These are phyloP conservation scores for Fulvia fulva DNA, from an alignment of 2,329 filamentous ascomycete genomes.

Conservation along the genomic window DNA sequence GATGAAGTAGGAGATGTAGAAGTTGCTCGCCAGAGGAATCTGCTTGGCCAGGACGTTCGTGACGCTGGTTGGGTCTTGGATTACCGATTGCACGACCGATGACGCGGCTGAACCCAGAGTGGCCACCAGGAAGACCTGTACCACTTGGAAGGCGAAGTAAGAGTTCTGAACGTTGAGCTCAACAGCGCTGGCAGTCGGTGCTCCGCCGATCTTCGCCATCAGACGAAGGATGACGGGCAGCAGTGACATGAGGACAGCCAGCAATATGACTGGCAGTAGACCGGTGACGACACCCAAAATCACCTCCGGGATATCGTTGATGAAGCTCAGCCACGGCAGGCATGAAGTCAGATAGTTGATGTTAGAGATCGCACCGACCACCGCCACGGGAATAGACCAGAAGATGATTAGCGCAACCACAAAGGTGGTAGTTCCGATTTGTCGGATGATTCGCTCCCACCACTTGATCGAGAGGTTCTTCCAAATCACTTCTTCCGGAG, in stretches of 20 bases:
- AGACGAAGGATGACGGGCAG: slow-evolving; percentile 78
- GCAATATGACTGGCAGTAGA: slow-evolving; percentile 65
- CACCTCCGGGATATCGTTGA: slow-evolving; percentile 63
- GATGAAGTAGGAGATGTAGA: slow-evolving; percentile 93
- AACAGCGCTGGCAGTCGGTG: slow-evolving; percentile 71
- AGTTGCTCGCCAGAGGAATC: slow-evolving; percentile 80
- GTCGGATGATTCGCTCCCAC: slow-evolving; percentile 77
- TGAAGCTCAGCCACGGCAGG: slow-evolving; percentile 66
- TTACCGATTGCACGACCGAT: slow-evolving; percentile 57
- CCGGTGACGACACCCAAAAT: slow-evolving; percentile 63
- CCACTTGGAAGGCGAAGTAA: slow-evolving; percentile 86
- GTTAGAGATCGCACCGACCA: slow-evolving; percentile 84
- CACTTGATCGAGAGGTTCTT: slow-evolving; percentile 74
- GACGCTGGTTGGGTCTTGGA: slow-evolving; percentile 48
- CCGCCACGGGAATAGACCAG: slow-evolving; percentile 72
- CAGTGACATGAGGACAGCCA: slow-evolving; percentile 81
- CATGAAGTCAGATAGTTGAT: slow-evolving; percentile 54
- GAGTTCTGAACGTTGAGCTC: slow-evolving; percentile 87
- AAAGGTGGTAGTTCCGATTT: slow-evolving; percentile 65
- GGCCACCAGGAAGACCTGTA: slow-evolving; percentile 87
- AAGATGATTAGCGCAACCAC: slow-evolving; percentile 79
- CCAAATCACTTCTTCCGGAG: slow-evolving; percentile 84
- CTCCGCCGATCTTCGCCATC: slow-evolving; percentile 75
- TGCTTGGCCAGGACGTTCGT: slow-evolving; percentile 30
- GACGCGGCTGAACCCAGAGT: slow-evolving; percentile 79